A percentile compares a stretch with the other conserved stretches of the same genome.
Evolutionary conservation across 371 early-diverging fungal species (phyloP).

Genomic region (Mortierella sp.): DNA sequence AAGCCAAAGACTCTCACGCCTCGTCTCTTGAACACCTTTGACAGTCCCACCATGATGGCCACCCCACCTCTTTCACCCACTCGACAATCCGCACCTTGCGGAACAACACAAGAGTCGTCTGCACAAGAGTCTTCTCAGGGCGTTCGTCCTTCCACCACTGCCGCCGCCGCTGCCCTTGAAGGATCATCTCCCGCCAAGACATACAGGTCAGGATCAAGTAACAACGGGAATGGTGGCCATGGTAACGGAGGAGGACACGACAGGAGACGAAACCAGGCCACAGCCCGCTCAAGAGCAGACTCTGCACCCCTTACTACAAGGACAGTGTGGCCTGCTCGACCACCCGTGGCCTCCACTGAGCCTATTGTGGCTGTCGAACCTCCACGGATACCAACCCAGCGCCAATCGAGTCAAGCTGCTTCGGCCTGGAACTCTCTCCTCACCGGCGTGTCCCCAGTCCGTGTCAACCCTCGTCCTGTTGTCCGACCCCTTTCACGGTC

Average conservation of each 20-base stretch:
- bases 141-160: neutral
- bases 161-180: neutral
- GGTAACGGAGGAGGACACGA: conserved; percentile 2
- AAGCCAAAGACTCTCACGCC: neutral
- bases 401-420: neutral
- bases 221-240: neutral
- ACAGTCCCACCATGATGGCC: conserved; percentile 37
- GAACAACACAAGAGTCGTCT: conserved; percentile 6
- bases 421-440: conserved; percentile 22
- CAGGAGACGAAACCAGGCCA: neutral
- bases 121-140: conserved; percentile 1
- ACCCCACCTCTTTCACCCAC: conserved; percentile 45
- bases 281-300: conserved; percentile 32
- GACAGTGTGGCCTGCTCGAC: neutral
- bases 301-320: conserved; percentile 26
- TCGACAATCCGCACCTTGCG: conserved; percentile 20
- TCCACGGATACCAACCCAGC: conserved; percentile 13
- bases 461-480: conserved; percentile 7
- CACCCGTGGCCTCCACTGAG: neutral
- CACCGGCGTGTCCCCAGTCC: conserved; percentile 20
- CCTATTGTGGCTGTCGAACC: neutral
- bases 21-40: neutral
- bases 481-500: neutral
- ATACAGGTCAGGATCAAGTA: neutral
- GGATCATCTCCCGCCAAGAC: neutral